Conservation (phyloP, 2,329 filamentous ascomycete species). For the Aspergillus aculeatinus region DNA sequence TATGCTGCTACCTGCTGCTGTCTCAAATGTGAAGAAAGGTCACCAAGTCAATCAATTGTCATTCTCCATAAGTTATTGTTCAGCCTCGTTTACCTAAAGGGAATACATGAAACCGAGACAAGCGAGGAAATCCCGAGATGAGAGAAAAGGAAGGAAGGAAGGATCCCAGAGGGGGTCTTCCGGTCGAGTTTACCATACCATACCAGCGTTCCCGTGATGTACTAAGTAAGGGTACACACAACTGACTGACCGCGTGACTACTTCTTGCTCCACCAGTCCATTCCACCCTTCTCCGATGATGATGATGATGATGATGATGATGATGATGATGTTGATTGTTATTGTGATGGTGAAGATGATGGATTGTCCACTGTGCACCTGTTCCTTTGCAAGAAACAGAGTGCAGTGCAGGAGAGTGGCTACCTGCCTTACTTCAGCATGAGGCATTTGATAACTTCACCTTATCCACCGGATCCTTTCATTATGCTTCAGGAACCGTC, state of each 20-base stretch:
- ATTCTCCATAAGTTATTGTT: neutral
- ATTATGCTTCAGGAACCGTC: neutral
- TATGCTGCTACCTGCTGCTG: neutral
- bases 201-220: neutral
- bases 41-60: neutral
- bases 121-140: constrained; percentile 8
- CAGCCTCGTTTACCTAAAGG: neutral
- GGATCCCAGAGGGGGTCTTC: neutral
- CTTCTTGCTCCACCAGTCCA: constrained; percentile 12
- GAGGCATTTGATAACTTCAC: neutral
- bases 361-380: neutral
- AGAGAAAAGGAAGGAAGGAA: neutral
- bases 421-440: neutral
- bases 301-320: neutral
- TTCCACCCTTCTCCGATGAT: constrained; percentile 5
- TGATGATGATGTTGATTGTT: neutral
- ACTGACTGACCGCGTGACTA: constrained; percentile 19
- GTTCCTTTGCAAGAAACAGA: neutral
- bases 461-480: neutral
- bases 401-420: neutral
- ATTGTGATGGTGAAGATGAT: neutral
- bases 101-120: constrained; percentile 2
- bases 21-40: neutral
- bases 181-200: constrained; percentile 3
- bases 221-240: constrained; percentile 11